Conservation (phyloP, 2,329 filamentous ascomycete genomes). For the Colletotrichum kahawae region DNA sequence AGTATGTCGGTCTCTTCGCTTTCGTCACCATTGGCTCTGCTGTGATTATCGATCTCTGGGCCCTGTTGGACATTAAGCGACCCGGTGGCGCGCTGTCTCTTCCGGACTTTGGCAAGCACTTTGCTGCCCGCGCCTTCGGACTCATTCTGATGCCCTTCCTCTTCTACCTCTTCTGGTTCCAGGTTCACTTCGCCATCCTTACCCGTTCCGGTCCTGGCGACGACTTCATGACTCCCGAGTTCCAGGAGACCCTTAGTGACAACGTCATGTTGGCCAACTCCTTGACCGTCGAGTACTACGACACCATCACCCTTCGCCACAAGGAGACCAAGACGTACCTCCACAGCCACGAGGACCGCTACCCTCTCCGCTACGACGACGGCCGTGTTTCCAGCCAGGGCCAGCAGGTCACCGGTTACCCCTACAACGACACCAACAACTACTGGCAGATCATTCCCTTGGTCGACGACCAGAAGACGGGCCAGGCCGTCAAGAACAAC, state of each 20-base stretch:
- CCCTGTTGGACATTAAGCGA: conserved; percentile 87
- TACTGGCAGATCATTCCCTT: conserved; percentile 91
- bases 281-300: conserved; percentile 87
- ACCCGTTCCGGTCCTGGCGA: conserved; percentile 90
- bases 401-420: conserved; percentile 97
- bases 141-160: conserved; percentile 92
- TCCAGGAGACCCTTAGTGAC: conserved; percentile 96
- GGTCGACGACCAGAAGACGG: conserved; percentile 61
- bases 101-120: conserved; percentile 85
- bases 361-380: conserved; percentile 95
- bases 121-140: conserved; percentile 83
- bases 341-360: conserved; percentile 88
- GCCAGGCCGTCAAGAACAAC: conserved; percentile 77
- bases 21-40: conserved; percentile 97
- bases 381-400: conserved; percentile 96
- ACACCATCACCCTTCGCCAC: conserved; percentile 85
- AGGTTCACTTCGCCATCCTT: conserved; percentile 95
- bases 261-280: conserved; percentile 91
- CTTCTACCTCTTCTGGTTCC: conserved; percentile 99
- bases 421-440: conserved; percentile 98
- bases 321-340: conserved; percentile 98
- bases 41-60: conserved; percentile 94
- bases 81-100: conserved; percentile 81
- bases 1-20: conserved; percentile 96
- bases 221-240: conserved; percentile 98